phyloP scores from a whole-genome alignment of 805 yeast genomes.

The Osmozyma mogii region DNA sequence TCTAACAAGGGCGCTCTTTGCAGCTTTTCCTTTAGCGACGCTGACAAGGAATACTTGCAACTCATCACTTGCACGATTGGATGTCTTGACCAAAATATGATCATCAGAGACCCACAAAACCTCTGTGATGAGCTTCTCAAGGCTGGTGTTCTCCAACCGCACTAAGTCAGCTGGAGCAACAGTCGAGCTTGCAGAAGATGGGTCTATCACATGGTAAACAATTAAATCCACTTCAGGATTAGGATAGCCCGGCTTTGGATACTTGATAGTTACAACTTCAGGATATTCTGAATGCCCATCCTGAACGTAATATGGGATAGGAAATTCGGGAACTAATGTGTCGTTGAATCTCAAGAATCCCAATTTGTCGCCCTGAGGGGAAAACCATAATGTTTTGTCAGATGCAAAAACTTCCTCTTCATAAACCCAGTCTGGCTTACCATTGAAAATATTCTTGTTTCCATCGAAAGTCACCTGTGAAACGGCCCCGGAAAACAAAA shows the following conservation, averaged over 20 bases:
- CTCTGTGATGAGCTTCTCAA: slow-evolving; percentile 51
- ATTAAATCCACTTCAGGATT: slow-evolving; percentile 55
- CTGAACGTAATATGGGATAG: slow-evolving; percentile 69
- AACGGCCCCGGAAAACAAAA: slow-evolving; percentile 19
- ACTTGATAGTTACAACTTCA: slow-evolving; percentile 49
- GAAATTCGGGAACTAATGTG: slow-evolving; percentile 60
- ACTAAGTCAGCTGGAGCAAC: no score
- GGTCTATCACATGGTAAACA: no score
- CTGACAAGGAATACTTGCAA: slow-evolving; percentile 44
- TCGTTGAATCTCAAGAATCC: slow-evolving; percentile 67
- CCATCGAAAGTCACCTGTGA: slow-evolving; percentile 64
- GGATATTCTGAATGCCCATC: slow-evolving; percentile 30
- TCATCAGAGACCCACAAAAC: slow-evolving; percentile 49
- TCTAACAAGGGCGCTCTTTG: slow-evolving; percentile 37
- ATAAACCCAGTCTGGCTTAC: slow-evolving; percentile 91
- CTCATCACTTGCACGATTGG: slow-evolving; percentile 54
- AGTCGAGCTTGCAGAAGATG: no score
- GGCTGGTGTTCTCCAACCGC: no score
- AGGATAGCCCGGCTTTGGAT: slow-evolving; percentile 77
- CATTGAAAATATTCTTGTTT: slow-evolving; percentile 64
- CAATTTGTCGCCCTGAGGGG: slow-evolving; percentile 59
- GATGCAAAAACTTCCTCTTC: slow-evolving; percentile 80
- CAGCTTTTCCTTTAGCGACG: slow-evolving; percentile 14
- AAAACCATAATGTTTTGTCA: slow-evolving; percentile 81
- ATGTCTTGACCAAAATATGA: slow-evolving; percentile 46